phyloP scores from a whole-genome alignment of 257 asterid species.

The Eustoma russellianum region DNA sequence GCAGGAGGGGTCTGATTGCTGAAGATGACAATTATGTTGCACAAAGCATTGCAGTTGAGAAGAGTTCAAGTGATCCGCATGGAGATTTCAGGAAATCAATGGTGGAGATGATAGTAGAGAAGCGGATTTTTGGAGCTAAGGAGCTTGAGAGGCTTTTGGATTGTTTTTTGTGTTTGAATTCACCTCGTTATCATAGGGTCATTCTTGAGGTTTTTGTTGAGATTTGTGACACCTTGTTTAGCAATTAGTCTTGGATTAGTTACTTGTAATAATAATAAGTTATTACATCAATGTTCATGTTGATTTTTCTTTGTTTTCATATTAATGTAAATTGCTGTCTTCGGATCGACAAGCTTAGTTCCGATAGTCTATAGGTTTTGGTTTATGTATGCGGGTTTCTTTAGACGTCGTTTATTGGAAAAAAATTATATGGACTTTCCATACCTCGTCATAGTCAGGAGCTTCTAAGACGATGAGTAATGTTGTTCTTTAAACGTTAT shows the following conservation, averaged over 20 bases:
- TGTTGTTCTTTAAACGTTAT: too few relatives aligned
- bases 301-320: not conserved
- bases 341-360: too few relatives aligned
- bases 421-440: too few relatives aligned
- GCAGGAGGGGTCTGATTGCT: not conserved
- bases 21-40: conserved; percentile 10
- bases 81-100: conserved; percentile 67
- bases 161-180: conserved; percentile 46
- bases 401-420: too few relatives aligned
- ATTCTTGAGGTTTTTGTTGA: conserved; percentile 50
- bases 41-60: conserved; percentile 56
- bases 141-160: conserved; percentile 52
- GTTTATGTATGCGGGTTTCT: too few relatives aligned
- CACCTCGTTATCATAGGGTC: conserved; percentile 35
- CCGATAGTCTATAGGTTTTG: too few relatives aligned
- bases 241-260: conserved; percentile 13
- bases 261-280: too few relatives aligned
- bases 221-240: conserved; percentile 52
- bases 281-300: not conserved
- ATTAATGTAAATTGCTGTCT: too few relatives aligned
- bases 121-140: conserved; percentile 41
- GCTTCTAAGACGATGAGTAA: too few relatives aligned
- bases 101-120: conserved; percentile 80
- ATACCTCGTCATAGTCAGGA: too few relatives aligned
- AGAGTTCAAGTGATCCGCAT: conserved; percentile 49